Evolutionary conservation across 2,329 filamentous ascomycete species (phyloP).

Genomic region (Fusarium sp.): DNA sequence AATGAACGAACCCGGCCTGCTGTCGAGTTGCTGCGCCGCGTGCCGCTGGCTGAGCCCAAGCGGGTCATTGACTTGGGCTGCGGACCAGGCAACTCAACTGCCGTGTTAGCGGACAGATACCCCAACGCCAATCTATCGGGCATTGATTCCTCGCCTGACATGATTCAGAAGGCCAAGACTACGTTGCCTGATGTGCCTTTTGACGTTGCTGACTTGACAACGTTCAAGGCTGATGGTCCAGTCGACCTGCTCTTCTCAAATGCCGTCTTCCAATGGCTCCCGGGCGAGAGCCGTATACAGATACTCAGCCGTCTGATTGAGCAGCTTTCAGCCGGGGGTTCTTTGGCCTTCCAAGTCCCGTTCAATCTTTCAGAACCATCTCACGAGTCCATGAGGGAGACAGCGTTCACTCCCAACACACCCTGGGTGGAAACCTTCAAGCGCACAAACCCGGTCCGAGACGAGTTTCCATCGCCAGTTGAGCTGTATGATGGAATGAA

Average conservation of each 20-base stretch:
- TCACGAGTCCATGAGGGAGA: conserved; percentile 65
- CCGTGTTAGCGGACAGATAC: conserved; percentile 63
- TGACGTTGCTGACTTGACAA: conserved; percentile 60
- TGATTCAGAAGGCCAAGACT: conserved; percentile 65
- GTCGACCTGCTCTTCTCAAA: conserved; percentile 69
- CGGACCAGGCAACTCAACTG: conserved; percentile 73
- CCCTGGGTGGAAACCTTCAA: conserved; percentile 55
- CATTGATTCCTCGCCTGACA: conserved; percentile 70
- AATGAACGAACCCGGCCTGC: conserved; percentile 68
- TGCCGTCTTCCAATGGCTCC: conserved; percentile 73
- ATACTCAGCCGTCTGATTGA: conserved; percentile 62
- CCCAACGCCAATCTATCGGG: conserved; percentile 64
- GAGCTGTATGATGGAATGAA: conserved; percentile 66
- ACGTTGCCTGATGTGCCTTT: conserved; percentile 62
- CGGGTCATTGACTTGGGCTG: conserved; percentile 72
- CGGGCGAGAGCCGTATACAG: conserved; percentile 58
- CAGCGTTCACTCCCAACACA: conserved; percentile 53
- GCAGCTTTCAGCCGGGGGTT: conserved; percentile 59
- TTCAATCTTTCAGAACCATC: conserved; percentile 66
- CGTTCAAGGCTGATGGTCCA: conserved; percentile 53
- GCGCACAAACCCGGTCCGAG: conserved; percentile 57
- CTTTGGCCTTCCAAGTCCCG: conserved; percentile 67
- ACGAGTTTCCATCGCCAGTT: conserved; percentile 63
- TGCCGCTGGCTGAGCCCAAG: conserved; percentile 58
- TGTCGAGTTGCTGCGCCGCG: conserved; percentile 66